These are phyloP conservation scores for Seminavis robusta DNA, from an alignment of 108 stramenopile species.

Conservation along the genomic window DNA sequence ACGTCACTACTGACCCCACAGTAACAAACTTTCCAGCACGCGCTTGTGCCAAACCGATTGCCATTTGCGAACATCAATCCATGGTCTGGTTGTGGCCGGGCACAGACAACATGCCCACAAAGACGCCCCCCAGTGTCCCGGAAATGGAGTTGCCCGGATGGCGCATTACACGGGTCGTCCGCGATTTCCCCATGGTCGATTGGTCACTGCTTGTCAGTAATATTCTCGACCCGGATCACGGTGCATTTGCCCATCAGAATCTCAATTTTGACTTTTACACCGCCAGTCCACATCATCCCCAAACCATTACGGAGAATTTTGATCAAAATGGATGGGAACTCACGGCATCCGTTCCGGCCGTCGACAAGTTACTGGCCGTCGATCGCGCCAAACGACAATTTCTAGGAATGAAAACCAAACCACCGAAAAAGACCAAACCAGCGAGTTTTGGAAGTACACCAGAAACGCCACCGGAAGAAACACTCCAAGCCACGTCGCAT, in stretches of 20 bases:
- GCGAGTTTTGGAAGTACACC: too few species aligned
- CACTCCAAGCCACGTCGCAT: slow-evolving; percentile 31
- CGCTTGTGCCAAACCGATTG: slow-evolving; percentile 41
- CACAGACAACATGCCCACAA: slow-evolving; percentile 30
- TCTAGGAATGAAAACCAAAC: background rate
- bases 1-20: background rate
- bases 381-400: slow-evolving; percentile 32
- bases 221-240: slow-evolving; percentile 74
- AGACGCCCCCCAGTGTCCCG: slow-evolving; percentile 53
- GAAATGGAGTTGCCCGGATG: slow-evolving; percentile 50
- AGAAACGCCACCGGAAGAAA: background rate
- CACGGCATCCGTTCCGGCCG: slow-evolving; percentile 32
- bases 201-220: slow-evolving; percentile 66
- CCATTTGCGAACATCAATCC: slow-evolving; percentile 35
- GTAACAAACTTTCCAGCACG: slow-evolving; percentile 9
- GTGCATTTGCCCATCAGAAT: slow-evolving; percentile 62
- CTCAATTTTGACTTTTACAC: slow-evolving; percentile 60
- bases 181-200: slow-evolving; percentile 67
- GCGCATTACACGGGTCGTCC: slow-evolving; percentile 21
- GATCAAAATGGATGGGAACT: slow-evolving; percentile 41
- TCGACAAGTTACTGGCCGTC: slow-evolving; percentile 32
- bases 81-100: slow-evolving; percentile 68
- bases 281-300: slow-evolving; percentile 27
- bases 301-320: slow-evolving; percentile 27
- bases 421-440: slow-evolving; percentile 3